A percentile compares a stretch with the other conserved stretches of the same genome.
phyloP scores from a whole-genome alignment of 129 eudicot species.

The Flaveria bidentis region DNA sequence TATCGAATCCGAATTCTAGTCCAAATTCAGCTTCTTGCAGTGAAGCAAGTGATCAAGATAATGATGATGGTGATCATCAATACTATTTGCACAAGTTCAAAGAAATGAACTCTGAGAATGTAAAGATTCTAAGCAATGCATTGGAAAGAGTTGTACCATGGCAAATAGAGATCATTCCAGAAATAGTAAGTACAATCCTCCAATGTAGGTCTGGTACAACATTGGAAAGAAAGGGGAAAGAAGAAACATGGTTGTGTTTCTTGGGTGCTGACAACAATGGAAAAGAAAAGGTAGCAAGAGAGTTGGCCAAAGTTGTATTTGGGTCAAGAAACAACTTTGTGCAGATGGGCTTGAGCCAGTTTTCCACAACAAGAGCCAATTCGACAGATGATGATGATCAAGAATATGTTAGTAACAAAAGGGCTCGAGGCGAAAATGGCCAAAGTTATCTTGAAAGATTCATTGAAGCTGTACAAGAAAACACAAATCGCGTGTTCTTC shows the following conservation, averaged over 20 bases:
- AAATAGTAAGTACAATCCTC: constrained; percentile 58
- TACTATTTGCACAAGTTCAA: constrained; percentile 48
- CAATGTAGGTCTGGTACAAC: constrained; percentile 55
- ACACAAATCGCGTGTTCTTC: constrained; percentile 61
- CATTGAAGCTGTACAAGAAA: constrained; percentile 46
- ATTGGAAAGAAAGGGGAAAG: constrained; percentile 30
- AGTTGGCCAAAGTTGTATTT: constrained; percentile 59
- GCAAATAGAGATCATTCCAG: constrained; percentile 65
- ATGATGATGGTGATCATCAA: not conserved
- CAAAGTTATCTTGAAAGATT: constrained; percentile 56
- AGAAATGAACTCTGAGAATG: constrained; percentile 52
- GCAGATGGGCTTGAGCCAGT: constrained; percentile 47
- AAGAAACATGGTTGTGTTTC: constrained; percentile 73
- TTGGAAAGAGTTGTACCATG: constrained; percentile 77
- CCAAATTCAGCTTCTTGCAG: constrained; percentile 93
- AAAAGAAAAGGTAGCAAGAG: constrained; percentile 54
- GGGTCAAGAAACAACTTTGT: constrained; percentile 56
- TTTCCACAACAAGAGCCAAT: constrained; percentile 52
- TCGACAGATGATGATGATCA: constrained; percentile 43
- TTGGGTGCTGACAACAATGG: constrained; percentile 60
- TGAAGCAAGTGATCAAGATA: constrained; percentile 53
- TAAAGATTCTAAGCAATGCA: constrained; percentile 44
- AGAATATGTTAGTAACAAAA: constrained; percentile 53
- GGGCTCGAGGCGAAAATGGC: constrained; percentile 59
- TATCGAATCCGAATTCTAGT: constrained; percentile 83